phyloP scores from a whole-genome alignment of 768 basidiomycete genomes.

The Inosperma sp. region DNA sequence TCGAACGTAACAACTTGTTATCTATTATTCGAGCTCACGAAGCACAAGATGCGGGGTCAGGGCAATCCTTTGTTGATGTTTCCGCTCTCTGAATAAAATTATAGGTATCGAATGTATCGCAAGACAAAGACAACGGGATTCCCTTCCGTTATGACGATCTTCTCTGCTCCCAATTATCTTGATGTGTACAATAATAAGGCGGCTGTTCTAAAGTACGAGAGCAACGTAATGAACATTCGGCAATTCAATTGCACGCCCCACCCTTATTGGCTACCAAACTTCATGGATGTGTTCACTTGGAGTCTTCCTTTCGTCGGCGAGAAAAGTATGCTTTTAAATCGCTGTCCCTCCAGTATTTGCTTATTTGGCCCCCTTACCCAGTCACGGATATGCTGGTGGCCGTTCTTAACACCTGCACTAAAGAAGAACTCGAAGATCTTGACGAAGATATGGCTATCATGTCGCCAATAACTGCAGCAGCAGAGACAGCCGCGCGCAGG shows the following conservation, averaged over 20 bases:
- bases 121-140: constrained; percentile 98
- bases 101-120: constrained; percentile 95
- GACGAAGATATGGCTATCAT: constrained; percentile 50
- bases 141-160: constrained; percentile 99
- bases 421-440: constrained; percentile 91
- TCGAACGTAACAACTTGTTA: constrained; percentile 93
- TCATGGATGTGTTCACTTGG: constrained; percentile 99
- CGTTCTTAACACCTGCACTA: constrained; percentile 91
- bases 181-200: constrained; percentile 99
- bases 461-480: constrained; percentile 38
- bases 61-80: constrained; percentile 3
- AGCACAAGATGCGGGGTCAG: constrained; percentile 96
- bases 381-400: constrained; percentile 99
- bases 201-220: constrained; percentile 97
- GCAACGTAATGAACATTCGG: constrained; percentile 97
- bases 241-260: constrained; percentile 98
- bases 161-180: constrained; percentile 96
- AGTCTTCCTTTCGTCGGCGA: constrained; percentile 96
- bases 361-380: constrained; percentile 29
- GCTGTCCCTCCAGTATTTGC: background rate
- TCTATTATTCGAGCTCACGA: constrained; percentile 98
- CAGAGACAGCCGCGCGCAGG: constrained; percentile 66
- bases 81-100: constrained; percentile 6
- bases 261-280: constrained; percentile 97
- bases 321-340: constrained; percentile 63